Evolutionary conservation across 495 filamentous ascomycete species (phyloP).

Genomic region (Hapsidospora chrysogenum): DNA sequence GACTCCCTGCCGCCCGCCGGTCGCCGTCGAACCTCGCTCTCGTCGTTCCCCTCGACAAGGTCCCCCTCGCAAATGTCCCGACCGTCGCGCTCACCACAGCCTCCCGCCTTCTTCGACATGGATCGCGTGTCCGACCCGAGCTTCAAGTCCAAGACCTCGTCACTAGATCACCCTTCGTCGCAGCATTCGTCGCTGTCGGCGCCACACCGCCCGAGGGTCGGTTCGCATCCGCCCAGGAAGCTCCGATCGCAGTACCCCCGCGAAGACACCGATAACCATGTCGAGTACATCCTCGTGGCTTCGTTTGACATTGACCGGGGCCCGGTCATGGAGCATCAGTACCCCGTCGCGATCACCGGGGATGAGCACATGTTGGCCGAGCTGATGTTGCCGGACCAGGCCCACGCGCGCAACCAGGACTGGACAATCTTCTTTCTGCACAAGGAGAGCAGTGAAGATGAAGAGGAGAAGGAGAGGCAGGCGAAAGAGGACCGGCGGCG

Average conservation of each 20-base stretch:
- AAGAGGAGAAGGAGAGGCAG: constrained; percentile 45
- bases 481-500: constrained; percentile 33
- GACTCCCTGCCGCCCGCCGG: constrained; percentile 2
- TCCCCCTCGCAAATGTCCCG: constrained; percentile 36
- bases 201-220: constrained; percentile 22
- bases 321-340: constrained; percentile 97
- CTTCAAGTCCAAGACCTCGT: constrained; percentile 38
- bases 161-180: constrained; percentile 29
- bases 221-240: constrained; percentile 26
- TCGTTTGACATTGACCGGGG: constrained; percentile 95
- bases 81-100: constrained; percentile 35
- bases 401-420: constrained; percentile 86
- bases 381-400: constrained; percentile 96
- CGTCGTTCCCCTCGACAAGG: constrained; percentile 40
- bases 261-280: constrained; percentile 70
- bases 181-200: constrained; percentile 36
- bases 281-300: constrained; percentile 97
- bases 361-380: constrained; percentile 96
- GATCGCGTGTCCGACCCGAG: constrained; percentile 34
- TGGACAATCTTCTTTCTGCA: constrained; percentile 99
- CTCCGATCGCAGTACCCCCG: constrained; percentile 78
- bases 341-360: constrained; percentile 84
- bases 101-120: constrained; percentile 23
- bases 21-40: constrained; percentile 34
- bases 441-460: constrained; percentile 73